Conservation (phyloP, 306 rosid species). For the Corylus americana region DNA sequence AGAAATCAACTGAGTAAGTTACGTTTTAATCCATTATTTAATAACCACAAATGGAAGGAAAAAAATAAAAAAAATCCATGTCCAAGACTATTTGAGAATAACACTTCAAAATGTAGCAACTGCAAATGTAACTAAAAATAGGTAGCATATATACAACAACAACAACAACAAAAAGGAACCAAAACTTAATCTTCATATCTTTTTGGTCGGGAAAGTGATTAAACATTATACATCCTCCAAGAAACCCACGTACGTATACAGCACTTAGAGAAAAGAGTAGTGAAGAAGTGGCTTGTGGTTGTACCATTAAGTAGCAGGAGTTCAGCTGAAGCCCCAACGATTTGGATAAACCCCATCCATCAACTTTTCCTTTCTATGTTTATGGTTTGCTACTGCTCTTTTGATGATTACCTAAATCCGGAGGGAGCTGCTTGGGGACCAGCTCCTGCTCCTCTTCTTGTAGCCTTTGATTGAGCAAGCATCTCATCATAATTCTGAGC, state of each 20-base stretch:
- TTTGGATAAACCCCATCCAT: conserved; percentile 22
- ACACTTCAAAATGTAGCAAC: not conserved
- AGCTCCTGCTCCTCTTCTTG: conserved; percentile 56
- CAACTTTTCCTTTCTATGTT: not conserved
- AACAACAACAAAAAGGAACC: not conserved
- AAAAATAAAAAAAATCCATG: no score
- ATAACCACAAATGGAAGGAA: no score
- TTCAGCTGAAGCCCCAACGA: conserved; percentile 12
- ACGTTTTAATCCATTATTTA: no score
- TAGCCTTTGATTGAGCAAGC: conserved; percentile 76
- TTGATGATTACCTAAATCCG: conserved; percentile 56
- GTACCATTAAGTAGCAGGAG: not conserved
- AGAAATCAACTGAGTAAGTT: no score
- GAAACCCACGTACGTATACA: conserved; percentile 10
- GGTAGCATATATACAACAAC: not conserved
- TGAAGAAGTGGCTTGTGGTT: not conserved
- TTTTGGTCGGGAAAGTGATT: not conserved
- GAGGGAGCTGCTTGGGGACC: conserved; percentile 75
- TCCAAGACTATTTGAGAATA: no score
- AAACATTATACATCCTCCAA: not conserved
- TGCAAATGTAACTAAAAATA: not conserved
- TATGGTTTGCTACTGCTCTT: conserved; percentile 1
- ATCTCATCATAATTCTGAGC: conserved; percentile 71
- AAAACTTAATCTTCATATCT: not conserved
- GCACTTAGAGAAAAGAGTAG: not conserved